Conservation (phyloP, 2,329 filamentous ascomycete species). For the Fragosphaeria purpurea region DNA sequence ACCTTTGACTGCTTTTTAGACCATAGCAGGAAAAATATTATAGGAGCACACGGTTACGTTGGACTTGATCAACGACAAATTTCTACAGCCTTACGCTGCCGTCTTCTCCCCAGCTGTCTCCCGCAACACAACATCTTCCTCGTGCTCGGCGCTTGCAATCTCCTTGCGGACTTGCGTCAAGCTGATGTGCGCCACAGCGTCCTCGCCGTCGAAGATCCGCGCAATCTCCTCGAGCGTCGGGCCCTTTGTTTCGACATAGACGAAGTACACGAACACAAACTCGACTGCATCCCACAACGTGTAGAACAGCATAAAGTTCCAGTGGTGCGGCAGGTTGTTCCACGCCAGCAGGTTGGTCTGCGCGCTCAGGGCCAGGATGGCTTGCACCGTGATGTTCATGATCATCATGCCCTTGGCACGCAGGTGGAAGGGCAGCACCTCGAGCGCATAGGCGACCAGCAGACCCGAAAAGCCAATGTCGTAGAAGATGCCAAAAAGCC, state of each 20-base stretch:
- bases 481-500: slow-evolving; percentile 50
- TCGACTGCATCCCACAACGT: slow-evolving; percentile 52
- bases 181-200: slow-evolving; percentile 45
- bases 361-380: slow-evolving; percentile 22
- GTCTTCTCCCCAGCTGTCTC: too few relatives aligned
- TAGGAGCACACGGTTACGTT: too few relatives aligned
- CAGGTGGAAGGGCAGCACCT: slow-evolving; percentile 48
- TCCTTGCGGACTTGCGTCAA: slow-evolving; percentile 47
- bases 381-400: slow-evolving; percentile 13
- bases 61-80: too few relatives aligned
- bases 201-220: slow-evolving; percentile 59
- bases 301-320: slow-evolving; percentile 59
- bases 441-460: slow-evolving; percentile 46
- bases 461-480: slow-evolving; percentile 50
- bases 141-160: slow-evolving; percentile 8
- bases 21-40: too few relatives aligned
- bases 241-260: slow-evolving; percentile 61
- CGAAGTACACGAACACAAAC: slow-evolving; percentile 53
- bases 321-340: slow-evolving; percentile 47
- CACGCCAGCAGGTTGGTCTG: slow-evolving; percentile 57
- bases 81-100: too few relatives aligned
- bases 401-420: slow-evolving; percentile 38
- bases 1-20: too few relatives aligned
- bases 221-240: slow-evolving; percentile 62
- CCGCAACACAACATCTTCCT: too few relatives aligned